Evolutionary conservation across 2,329 filamentous ascomycete genomes (phyloP), one percentile per base, ranked within the genome.

Genomic region (Pyrenochaeta sp.): DNA sequence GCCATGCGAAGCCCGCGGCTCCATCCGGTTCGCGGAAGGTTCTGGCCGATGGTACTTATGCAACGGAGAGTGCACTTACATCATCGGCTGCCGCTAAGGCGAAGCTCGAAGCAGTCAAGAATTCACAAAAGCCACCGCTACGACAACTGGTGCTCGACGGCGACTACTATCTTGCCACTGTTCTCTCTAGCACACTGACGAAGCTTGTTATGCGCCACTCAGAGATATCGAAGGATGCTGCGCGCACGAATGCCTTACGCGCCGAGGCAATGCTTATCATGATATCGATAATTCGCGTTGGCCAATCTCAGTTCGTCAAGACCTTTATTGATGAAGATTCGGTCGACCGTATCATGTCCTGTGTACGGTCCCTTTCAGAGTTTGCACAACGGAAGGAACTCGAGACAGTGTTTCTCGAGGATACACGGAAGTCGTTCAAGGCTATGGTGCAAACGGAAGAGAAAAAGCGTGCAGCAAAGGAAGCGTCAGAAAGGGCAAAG

Each of bases 241-340:
- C 91, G 37, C 89, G 95, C 33, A 98, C 94, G 27, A 99, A 99
- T 68, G 93, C 94, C 27, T 85, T 99, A 21, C 90, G 92, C 44
- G 95, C 95, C 3, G 95, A 99, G 77, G 95, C 95, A 39, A 99
- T 99, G 95, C 85, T 99, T 47, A 98, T 99, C 74, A 97, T 98
- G 93, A 97, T 99, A 67, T 98, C 95, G 4, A 96, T 99, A 64
- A 92, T 99, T 63, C 92, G 95, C 44, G 95, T 97, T 56, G 95
- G 95, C 35, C 95, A 99, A 78, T 98, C 94, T n/a, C 92, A 97
- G 61, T 99, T 99, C 66, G 95, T 96, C 72, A 98, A 98, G 81
- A 90, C 92, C 1, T 91, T 92, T 2, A 98, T 99, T 61, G 95
- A 99, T 59, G 95, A 99, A 75, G 95, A 99, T 75, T 97, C 95